Base-by-base conservation (phyloP, 208 protist genomes). In the Trypanosoma melophagium region DNA sequence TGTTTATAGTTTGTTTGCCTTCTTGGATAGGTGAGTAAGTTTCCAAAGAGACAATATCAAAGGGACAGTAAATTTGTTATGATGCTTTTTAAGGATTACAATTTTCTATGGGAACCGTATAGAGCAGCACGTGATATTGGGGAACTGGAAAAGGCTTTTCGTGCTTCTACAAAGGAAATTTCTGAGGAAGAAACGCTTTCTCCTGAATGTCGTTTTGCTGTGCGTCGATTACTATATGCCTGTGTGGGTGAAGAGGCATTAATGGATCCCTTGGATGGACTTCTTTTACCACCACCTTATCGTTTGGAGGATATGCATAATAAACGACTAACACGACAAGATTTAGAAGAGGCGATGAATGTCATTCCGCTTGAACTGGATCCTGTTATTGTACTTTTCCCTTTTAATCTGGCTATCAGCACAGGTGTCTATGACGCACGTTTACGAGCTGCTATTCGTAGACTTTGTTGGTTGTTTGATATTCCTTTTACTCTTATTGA, bases 231-330 rank as follows among this genome's bases (percentile, higher is more conserved):
- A 12, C 45, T 95, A 24, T 89, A 92, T 77, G 61, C 74, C 14
- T 84, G 89, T 28, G 53, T 93, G 0, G 66, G 65, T 10, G 79
- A 84, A 35, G 31, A 52, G 2, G 72, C 72, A 8, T 54, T 92
- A 47, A 74, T 87, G 14, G 58, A 89, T 40, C 47, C 91, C 10
- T 40, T 95, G 2, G 84, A 95, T 31, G 89, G 86, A 24, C 44
- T 89, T 44, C 63, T 93, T 14, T 66, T 90, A 2, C 89, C 86
- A 9, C 86, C 86, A 0, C 89, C 86, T 19, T 93, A 86, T 71
- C 10, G 21, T 22, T 67, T 77, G 1, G 58, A 50, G 12, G 78
- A 91, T 62, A 31, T 90, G 19, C 38, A 52, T 10, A 8, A 51
- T 19, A 62, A 72, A 7, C 58, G 66, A 12, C 86, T 81, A 79